Evolutionary conservation across 1,284 basidiomycete genomes (phyloP).

Genomic region (Austroboletus olivaceoglutinosus): DNA sequence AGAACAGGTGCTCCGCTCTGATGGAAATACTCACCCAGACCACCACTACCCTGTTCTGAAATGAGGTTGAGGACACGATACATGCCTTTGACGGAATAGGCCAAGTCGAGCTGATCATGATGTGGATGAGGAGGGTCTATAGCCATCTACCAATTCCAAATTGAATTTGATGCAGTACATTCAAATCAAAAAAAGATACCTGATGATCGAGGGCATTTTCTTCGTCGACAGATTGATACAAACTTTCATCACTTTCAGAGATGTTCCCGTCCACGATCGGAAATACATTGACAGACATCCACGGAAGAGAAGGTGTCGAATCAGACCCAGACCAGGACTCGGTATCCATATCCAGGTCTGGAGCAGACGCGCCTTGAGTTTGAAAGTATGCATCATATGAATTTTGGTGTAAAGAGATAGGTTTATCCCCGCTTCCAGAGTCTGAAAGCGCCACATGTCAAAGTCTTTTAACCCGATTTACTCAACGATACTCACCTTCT

Average conservation of each 20-base stretch:
- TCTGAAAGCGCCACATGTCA: too few species aligned
- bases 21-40: conserved; percentile 40
- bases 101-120: conserved; percentile 26
- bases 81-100: conserved; percentile 38
- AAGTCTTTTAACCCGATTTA: too few species aligned
- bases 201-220: conserved; percentile 5
- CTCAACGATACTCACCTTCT: too few species aligned
- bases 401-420: too few species aligned
- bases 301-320: conserved; percentile 1
- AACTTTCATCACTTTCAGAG: conserved; percentile 12
- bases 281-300: neutral
- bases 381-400: too few species aligned
- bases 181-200: conserved; percentile 10
- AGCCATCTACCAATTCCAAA: conserved; percentile 20
- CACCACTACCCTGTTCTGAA: conserved; percentile 47
- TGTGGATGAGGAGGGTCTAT: conserved; percentile 7
- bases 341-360: too few species aligned
- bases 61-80: conserved; percentile 52
- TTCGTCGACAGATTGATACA: conserved; percentile 21
- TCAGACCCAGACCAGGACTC: conserved; percentile 3
- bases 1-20: neutral
- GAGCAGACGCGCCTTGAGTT: too few species aligned
- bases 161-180: neutral
- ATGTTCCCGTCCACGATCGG: neutral
- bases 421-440: too few species aligned